Evolutionary conservation across 2,329 filamentous ascomycete species (phyloP).

Genomic region (Aspergillus pseudonomiae): DNA sequence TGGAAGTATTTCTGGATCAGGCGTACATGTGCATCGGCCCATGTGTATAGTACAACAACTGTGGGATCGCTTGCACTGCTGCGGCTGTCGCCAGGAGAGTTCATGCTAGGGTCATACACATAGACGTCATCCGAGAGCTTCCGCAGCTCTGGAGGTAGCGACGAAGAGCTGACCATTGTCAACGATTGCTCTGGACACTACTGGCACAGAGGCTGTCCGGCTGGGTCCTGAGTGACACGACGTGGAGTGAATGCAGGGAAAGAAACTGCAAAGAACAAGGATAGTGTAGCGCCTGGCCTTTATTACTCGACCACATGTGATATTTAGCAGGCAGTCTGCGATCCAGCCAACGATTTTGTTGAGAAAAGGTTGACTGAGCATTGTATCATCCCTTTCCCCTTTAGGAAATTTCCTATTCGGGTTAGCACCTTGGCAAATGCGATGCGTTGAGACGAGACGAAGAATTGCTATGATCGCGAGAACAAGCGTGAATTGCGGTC

Average conservation of each 20-base stretch:
- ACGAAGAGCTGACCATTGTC: not conserved
- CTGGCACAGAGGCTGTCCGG: not conserved
- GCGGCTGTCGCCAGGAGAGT: not conserved
- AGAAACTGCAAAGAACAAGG: no score
- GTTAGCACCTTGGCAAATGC: not conserved
- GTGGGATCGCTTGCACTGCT: not conserved
- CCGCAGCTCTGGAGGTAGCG: not conserved
- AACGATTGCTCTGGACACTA: not conserved
- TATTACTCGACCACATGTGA: not conserved
- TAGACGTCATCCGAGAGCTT: slow-evolving; percentile 7
- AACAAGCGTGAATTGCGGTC: not conserved
- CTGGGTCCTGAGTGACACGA: not conserved
- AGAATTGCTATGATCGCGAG: not conserved
- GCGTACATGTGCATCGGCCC: slow-evolving; percentile 4
- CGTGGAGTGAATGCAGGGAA: not conserved
- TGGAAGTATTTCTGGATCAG: slow-evolving; percentile 7
- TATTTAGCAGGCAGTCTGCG: not conserved
- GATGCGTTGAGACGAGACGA: not conserved
- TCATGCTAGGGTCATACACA: not conserved
- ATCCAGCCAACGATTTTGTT: not conserved
- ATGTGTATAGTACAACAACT: slow-evolving; percentile 2
- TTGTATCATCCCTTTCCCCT: not conserved
- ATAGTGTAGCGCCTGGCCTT: no score
- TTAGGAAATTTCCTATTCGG: slow-evolving; percentile 6
- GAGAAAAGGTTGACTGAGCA: not conserved